These are phyloP conservation scores for Jacaranda copaia DNA, from an alignment of 257 asterid genomes.

Conservation along the genomic window DNA sequence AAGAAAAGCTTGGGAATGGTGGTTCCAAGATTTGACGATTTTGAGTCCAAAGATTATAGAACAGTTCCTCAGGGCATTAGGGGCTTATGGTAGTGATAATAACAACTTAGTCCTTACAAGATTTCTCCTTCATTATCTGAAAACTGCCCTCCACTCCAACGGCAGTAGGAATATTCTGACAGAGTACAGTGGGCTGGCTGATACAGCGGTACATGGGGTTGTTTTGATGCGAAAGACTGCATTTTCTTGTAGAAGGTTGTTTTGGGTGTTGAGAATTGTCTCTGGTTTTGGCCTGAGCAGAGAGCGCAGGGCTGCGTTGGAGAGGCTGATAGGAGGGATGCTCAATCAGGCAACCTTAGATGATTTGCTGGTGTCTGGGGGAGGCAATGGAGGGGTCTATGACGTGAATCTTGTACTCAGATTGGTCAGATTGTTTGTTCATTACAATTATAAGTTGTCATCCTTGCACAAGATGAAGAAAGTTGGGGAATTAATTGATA, in stretches of 20 bases:
- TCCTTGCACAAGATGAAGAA: slow-evolving; percentile 50
- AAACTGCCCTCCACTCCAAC: slow-evolving; percentile 47
- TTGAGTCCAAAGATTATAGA: slow-evolving; percentile 59
- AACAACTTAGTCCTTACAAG: slow-evolving; percentile 65
- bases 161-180: slow-evolving; percentile 16
- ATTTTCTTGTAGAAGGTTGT: slow-evolving; percentile 74
- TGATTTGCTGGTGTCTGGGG: slow-evolving; percentile 66
- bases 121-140: slow-evolving; percentile 73
- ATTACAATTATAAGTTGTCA: slow-evolving; percentile 34
- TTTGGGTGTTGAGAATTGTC: slow-evolving; percentile 65
- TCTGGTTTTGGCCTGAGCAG: slow-evolving; percentile 58
- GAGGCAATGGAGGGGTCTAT: slow-evolving; percentile 63
- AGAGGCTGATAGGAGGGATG: slow-evolving; percentile 69
- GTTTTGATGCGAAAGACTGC: slow-evolving; percentile 52
- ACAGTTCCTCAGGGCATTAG: slow-evolving; percentile 49
- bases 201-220: slow-evolving; percentile 69
- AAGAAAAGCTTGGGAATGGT: slow-evolving; percentile 58
- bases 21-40: slow-evolving; percentile 73
- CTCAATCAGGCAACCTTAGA: slow-evolving; percentile 76
- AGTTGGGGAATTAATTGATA: slow-evolving; percentile 62
- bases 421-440: slow-evolving; percentile 64
- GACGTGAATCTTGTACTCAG: slow-evolving; percentile 77
- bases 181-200: slow-evolving; percentile 60
- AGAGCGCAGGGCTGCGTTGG: slow-evolving; percentile 55
- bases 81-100: slow-evolving; percentile 56